Percentiles rank a stretch among this genome's conserved stretches.
These are phyloP conservation scores for Penicillium lividum DNA, from an alignment of 495 filamentous ascomycete genomes.

Conservation along the genomic window DNA sequence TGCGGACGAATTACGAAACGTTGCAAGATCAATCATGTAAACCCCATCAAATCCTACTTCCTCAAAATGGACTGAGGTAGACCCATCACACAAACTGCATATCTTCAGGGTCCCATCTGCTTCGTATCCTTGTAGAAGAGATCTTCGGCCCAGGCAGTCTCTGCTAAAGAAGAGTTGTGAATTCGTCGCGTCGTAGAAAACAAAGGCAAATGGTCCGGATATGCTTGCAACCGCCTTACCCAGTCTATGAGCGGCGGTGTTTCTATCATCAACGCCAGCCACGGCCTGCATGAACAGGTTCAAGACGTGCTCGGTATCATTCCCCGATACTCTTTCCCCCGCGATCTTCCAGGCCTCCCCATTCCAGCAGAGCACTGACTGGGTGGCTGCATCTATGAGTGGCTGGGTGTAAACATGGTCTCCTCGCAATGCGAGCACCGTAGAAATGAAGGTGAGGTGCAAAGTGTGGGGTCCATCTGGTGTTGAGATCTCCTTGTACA, in stretches of 20 bases:
- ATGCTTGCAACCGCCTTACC: constrained; percentile 60
- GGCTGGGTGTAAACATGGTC: constrained; percentile 72
- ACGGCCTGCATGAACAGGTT: constrained; percentile 56
- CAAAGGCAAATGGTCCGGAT: constrained; percentile 87
- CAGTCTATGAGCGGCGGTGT: constrained; percentile 37
- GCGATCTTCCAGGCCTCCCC: constrained; percentile 92
- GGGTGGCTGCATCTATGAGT: constrained; percentile 57
- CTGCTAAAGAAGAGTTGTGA: constrained; percentile 72
- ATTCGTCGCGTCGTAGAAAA: constrained; percentile 71
- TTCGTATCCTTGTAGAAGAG: constrained; percentile 61
- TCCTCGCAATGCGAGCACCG: constrained; percentile 84
- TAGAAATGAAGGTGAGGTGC: constrained; percentile 70
- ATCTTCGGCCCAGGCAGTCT: constrained; percentile 84
- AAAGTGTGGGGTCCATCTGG: constrained; percentile 29
- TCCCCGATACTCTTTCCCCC: constrained; percentile 55
- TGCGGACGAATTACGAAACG: constrained; percentile 4
- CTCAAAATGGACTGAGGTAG: constrained; percentile 54
- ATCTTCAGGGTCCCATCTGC: constrained; percentile 57
- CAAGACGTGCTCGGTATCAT: constrained; percentile 77
- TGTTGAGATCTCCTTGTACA: constrained; percentile 24
- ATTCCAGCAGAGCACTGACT: constrained; percentile 91
- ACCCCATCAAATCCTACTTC: constrained; percentile 86
- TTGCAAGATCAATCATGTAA: constrained; percentile 60
- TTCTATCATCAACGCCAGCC: constrained; percentile 9
- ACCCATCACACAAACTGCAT: constrained; percentile 71